Base-by-base conservation (phyloP, 2,329 filamentous ascomycete genomes). In the Pseudogymnoascus sp. region DNA sequence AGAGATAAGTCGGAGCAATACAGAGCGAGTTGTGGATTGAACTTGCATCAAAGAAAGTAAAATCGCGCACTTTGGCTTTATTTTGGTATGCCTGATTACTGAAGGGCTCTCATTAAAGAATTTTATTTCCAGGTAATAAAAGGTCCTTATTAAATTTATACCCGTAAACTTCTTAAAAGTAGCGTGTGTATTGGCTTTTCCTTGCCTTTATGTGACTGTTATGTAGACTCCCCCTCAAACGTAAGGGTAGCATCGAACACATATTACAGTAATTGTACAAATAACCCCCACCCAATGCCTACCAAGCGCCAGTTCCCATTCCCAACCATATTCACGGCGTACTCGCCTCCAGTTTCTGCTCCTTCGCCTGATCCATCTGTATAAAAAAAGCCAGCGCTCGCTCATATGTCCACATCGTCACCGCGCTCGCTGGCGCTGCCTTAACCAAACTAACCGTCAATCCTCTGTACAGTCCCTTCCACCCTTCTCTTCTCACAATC, bases 381-480 rank as follows among this genome's bases (percentile, higher is more conserved):
- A 54, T 54, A 18, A 33, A 54, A 54, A 54, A 54, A 12, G 47
- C 47, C 71, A 90, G 75, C 1, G 79, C 79, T 65, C 83, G 74
- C 72, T 90, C 87, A 73, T 89, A 90, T 3, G 86, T 89, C 86
- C 86, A 90, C 86, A 90, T 89, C 0, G 87, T 90, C 16, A 89
- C 81, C 1, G 87, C 87, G 72, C 86, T 88, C 4, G 86, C 83
- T 16, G 94, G 94, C 20, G 93, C 94, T 33, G 93, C 90, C 78
- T 99, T 99, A 67, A 97, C 73, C 71, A 99, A 76, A 72, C 92
- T 73, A 57, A 97, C 92, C 1, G 87, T 88, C 72, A 99, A 76
- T 0, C 94, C 94, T 60, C 92, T 83, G 74, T 97, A 99, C 68
- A 97, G 73, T 0, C 93, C 92, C 61, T 90, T 81, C 43, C 86